These are phyloP conservation scores for Craspedostauros australis DNA, from an alignment of 108 stramenopile species.

Conservation along the genomic window DNA sequence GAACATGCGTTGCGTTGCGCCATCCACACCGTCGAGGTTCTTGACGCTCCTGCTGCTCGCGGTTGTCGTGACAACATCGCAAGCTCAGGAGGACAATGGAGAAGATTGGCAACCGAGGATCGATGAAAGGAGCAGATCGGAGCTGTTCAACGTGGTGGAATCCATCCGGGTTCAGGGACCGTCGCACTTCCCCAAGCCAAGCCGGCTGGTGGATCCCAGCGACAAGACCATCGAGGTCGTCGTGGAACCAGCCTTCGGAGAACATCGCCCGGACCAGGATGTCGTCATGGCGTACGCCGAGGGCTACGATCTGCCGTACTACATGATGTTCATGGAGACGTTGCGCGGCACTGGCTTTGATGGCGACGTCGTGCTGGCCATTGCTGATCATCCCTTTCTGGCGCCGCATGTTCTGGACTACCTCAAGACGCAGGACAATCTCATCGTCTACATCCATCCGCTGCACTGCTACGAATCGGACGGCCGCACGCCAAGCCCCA, in stretches of 20 bases:
- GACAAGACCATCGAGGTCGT: constrained; percentile 9
- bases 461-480: constrained; percentile 51
- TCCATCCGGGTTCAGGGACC: constrained; percentile 29
- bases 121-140: background rate
- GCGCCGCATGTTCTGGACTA: constrained; percentile 59
- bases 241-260: constrained; percentile 38
- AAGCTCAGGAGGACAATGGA: background rate
- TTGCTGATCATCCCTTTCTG: constrained; percentile 37
- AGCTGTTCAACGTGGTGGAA: constrained; percentile 18
- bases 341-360: constrained; percentile 46
- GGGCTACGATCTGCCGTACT: constrained; percentile 63
- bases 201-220: constrained; percentile 6
- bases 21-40: background rate
- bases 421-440: constrained; percentile 41
- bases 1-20: background rate
- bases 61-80: background rate
- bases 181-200: constrained; percentile 35
- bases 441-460: constrained; percentile 55
- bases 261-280: constrained; percentile 45
- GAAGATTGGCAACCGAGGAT: constrained; percentile 7
- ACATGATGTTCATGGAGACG: constrained; percentile 68
- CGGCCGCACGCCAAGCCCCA: constrained; percentile 19
- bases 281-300: constrained; percentile 61
- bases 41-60: background rate
- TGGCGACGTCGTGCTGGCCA: constrained; percentile 73